A percentile compares a stretch with the other conserved stretches of the same genome.
These are phyloP conservation scores for Eustoma russellianum DNA, from an alignment of 257 asterid genomes.

Conservation along the genomic window DNA sequence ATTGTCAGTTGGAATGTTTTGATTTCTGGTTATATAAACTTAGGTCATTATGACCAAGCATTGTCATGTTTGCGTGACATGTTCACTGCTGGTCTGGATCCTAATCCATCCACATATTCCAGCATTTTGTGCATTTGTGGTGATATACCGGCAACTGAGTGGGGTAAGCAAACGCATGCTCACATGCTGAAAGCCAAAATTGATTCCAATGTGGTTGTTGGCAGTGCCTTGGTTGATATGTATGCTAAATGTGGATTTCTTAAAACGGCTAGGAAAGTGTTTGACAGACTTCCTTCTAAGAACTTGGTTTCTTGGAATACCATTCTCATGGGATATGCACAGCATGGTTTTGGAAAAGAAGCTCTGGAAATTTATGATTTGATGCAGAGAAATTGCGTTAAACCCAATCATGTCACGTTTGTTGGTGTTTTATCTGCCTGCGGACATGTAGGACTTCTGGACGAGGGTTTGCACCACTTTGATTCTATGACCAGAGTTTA, in stretches of 20 bases:
- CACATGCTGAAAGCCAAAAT: slow-evolving; percentile 46
- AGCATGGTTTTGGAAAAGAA: slow-evolving; percentile 58
- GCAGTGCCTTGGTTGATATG: slow-evolving; percentile 68
- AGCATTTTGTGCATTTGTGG: slow-evolving; percentile 64
- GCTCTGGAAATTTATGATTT: slow-evolving; percentile 50
- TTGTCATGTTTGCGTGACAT: slow-evolving; percentile 25
- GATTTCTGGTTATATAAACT: slow-evolving; percentile 41
- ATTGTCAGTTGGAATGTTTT: slow-evolving; percentile 64
- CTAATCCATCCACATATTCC: slow-evolving; percentile 57
- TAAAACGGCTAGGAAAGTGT: slow-evolving; percentile 44
- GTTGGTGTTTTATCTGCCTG: slow-evolving; percentile 60
- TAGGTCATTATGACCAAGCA: slow-evolving; percentile 33
- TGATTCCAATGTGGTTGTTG: slow-evolving; percentile 56
- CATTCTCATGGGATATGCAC: slow-evolving; percentile 67
- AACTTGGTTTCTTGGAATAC: slow-evolving; percentile 73
- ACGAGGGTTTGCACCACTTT: slow-evolving; percentile 51
- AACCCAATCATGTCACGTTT: slow-evolving; percentile 55
- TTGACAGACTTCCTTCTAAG: slow-evolving; percentile 39
- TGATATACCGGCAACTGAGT: slow-evolving; percentile 56
- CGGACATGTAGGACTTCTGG: slow-evolving; percentile 56
- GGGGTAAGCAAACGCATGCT: slow-evolving; percentile 78
- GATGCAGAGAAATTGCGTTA: slow-evolving; percentile 37
- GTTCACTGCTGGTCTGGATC: slow-evolving; percentile 38
- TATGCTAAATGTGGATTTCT: slow-evolving; percentile 71
- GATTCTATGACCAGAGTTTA: slow-evolving; percentile 41